A percentile compares a stretch with the other conserved stretches of the same genome.
Evolutionary conservation across 2,329 filamentous ascomycete genomes (phyloP).

Genomic region (Exophiala xenobiotica): DNA sequence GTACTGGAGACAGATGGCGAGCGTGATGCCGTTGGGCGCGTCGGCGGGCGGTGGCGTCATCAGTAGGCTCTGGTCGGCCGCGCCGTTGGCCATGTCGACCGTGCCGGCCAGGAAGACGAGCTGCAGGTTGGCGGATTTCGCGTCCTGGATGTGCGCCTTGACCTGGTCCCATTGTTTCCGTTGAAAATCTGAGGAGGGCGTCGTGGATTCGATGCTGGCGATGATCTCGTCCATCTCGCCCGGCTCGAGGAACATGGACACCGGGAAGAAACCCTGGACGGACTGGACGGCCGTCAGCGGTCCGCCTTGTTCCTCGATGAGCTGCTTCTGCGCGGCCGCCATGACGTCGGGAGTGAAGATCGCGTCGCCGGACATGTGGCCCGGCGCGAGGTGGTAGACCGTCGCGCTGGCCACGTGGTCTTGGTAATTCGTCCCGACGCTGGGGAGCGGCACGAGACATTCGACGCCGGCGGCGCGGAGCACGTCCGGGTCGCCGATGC

Average conservation of each 20-base stretch:
- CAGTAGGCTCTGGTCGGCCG: slow-evolving; percentile 47
- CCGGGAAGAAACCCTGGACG: slow-evolving; percentile 40
- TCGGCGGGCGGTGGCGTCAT: slow-evolving; percentile 35
- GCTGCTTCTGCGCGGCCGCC: slow-evolving; percentile 36
- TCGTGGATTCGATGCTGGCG: slow-evolving; percentile 33
- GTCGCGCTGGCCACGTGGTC: slow-evolving; percentile 42
- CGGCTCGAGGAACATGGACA: slow-evolving; percentile 35
- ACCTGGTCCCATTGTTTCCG: slow-evolving; percentile 38
- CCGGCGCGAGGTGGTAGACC: slow-evolving; percentile 19
- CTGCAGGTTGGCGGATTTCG: slow-evolving; percentile 41
- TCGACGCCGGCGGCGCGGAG: slow-evolving; percentile 46
- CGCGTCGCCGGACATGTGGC: slow-evolving; percentile 30
- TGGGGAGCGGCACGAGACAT: slow-evolving; percentile 44
- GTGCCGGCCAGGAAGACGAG: slow-evolving; percentile 36
- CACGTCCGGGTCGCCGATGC: slow-evolving; percentile 53
- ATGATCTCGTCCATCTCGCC: slow-evolving; percentile 36
- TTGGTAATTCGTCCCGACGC: slow-evolving; percentile 53
- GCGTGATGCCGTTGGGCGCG: slow-evolving; percentile 51
- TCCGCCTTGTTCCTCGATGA: slow-evolving; percentile 34
- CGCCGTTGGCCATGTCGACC: slow-evolving; percentile 32
- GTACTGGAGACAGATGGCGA: slow-evolving; percentile 52
- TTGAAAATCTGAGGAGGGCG: slow-evolving; percentile 35
- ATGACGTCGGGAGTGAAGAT: slow-evolving; percentile 36
- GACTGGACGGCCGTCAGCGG: slow-evolving; percentile 35
- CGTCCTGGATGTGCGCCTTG: slow-evolving; percentile 36